These are phyloP conservation scores for Sanguinoderma infundibulare DNA, from an alignment of 1,284 basidiomycete species.

Conservation along the genomic window DNA sequence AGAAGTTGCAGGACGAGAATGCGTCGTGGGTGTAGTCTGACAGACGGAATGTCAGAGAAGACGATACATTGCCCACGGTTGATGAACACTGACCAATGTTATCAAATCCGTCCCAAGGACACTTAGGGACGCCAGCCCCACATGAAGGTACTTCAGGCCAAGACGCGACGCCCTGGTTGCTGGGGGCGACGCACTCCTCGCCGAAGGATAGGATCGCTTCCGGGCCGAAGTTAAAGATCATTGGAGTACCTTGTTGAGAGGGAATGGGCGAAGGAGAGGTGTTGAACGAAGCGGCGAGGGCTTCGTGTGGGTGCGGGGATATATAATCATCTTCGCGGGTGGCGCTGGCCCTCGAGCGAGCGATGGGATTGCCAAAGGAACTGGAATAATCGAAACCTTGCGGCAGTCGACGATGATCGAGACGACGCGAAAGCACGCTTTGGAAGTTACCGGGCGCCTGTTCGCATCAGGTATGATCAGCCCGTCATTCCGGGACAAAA, in stretches of 20 bases:
- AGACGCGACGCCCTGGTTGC: background rate
- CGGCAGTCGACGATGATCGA: slow-evolving; percentile 10
- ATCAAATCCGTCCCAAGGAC: slow-evolving; percentile 13
- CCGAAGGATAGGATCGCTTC: background rate
- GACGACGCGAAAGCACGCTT: slow-evolving; percentile 20
- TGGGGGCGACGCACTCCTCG: slow-evolving; percentile 2
- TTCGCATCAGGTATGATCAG: slow-evolving; percentile 25
- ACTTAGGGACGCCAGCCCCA: slow-evolving; percentile 4
- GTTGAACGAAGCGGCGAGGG: slow-evolving; percentile 5
- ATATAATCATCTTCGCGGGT: slow-evolving; percentile 23
- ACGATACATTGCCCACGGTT: background rate
- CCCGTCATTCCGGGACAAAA: slow-evolving; percentile 21
- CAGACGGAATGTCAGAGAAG: slow-evolving; percentile 2
- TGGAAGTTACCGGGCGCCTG: slow-evolving; percentile 20
- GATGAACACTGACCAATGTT: slow-evolving; percentile 10
- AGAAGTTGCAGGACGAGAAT: background rate
- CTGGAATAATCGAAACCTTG: slow-evolving; percentile 18
- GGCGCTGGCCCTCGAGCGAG: slow-evolving; percentile 18
- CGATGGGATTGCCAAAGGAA: slow-evolving; percentile 16
- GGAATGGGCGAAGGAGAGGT: background rate
- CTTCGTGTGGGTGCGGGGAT: slow-evolving; percentile 8
- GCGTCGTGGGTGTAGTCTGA: slow-evolving; percentile 7
- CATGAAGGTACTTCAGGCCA: background rate
- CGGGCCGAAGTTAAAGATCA: slow-evolving; percentile 15
- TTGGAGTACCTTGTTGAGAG: slow-evolving; percentile 2